phyloP scores from a whole-genome alignment of 192 early-diverging fungal species.

The Linnemannia elongata region DNA sequence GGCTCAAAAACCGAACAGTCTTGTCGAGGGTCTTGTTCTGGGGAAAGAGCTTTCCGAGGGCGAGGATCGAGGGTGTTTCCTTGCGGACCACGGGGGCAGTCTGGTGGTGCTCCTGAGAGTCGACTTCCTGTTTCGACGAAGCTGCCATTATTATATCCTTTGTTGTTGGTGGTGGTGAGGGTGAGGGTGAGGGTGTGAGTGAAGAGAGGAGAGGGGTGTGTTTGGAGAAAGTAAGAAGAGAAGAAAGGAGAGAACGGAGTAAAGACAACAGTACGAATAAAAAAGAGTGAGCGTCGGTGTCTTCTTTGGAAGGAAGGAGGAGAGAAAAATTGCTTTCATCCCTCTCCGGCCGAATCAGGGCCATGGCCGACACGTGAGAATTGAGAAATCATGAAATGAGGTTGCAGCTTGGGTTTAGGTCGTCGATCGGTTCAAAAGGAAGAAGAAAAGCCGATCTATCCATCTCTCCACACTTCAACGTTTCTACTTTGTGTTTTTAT shows the following conservation, averaged over 20 bases:
- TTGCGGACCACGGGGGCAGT: slow-evolving; percentile 18
- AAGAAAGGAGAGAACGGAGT: neutral
- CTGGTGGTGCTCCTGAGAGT: slow-evolving; percentile 35
- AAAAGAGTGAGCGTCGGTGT: neutral
- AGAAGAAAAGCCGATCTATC: neutral
- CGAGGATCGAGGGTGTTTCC: slow-evolving; percentile 63
- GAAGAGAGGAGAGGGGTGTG: neutral
- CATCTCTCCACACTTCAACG: neutral
- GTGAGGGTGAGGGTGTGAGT: neutral
- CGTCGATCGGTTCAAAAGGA: neutral
- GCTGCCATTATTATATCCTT: slow-evolving; percentile 15
- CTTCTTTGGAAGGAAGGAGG: neutral
- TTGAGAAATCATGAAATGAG: neutral
- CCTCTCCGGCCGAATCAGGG: slow-evolving; percentile 40
- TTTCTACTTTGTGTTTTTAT: neutral
- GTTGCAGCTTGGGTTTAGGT: no score
- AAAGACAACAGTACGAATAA: neutral
- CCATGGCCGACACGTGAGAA: slow-evolving; percentile 39
- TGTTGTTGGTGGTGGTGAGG: neutral
- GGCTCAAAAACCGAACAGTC: slow-evolving; percentile 71
- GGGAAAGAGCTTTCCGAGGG: slow-evolving; percentile 65
- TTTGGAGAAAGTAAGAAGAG: neutral
- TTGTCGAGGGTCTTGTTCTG: slow-evolving; percentile 77
- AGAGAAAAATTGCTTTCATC: neutral
- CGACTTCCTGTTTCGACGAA: slow-evolving; percentile 37